Percentiles rank a stretch among this genome's conserved stretches.
phyloP scores from a whole-genome alignment of 495 filamentous ascomycete species.

The Penicillium flavigenum region DNA sequence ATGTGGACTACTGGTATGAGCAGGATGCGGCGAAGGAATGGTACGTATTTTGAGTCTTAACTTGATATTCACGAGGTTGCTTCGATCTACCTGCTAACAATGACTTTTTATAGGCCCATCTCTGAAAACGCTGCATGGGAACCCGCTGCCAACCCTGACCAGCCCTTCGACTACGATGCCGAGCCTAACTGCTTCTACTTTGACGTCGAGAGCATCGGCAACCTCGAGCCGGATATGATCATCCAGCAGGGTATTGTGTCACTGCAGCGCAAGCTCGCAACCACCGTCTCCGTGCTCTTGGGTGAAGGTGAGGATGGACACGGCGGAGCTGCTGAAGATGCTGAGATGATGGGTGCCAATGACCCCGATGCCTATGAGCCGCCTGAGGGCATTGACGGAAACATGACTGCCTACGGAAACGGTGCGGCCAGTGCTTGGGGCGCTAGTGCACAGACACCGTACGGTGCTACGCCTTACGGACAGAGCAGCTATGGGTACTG shows the following conservation, averaged over 20 bases:
- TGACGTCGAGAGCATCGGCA: constrained; percentile 86
- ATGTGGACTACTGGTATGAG: constrained; percentile 94
- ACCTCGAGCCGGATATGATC: constrained; percentile 81
- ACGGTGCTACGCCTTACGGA: constrained; percentile 71
- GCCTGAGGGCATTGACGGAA: constrained; percentile 64
- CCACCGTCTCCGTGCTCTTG: constrained; percentile 72
- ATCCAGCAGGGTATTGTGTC: constrained; percentile 86
- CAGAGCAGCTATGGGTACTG: constrained; percentile 55
- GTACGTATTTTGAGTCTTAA: constrained; percentile 53
- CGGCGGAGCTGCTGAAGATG: constrained; percentile 47
- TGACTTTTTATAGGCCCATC: constrained; percentile 62
- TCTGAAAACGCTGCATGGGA: constrained; percentile 86
- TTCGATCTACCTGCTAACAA: background rate
- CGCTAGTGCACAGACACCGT: constrained; percentile 56
- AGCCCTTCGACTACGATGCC: constrained; percentile 89
- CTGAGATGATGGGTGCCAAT: constrained; percentile 58
- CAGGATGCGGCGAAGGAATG: constrained; percentile 80
- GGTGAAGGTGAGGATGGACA: constrained; percentile 46
- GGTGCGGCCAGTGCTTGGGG: constrained; percentile 65
- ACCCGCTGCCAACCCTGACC: constrained; percentile 69
- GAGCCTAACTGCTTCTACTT: constrained; percentile 83
- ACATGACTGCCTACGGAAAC: constrained; percentile 71
- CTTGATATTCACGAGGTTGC: background rate
- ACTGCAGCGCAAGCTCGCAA: constrained; percentile 84
- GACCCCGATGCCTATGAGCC: constrained; percentile 61